Percentiles rank a stretch among this genome's conserved stretches.
Conservation (phyloP, 768 basidiomycete genomes). For the Stropharia rugosoannulata region DNA sequence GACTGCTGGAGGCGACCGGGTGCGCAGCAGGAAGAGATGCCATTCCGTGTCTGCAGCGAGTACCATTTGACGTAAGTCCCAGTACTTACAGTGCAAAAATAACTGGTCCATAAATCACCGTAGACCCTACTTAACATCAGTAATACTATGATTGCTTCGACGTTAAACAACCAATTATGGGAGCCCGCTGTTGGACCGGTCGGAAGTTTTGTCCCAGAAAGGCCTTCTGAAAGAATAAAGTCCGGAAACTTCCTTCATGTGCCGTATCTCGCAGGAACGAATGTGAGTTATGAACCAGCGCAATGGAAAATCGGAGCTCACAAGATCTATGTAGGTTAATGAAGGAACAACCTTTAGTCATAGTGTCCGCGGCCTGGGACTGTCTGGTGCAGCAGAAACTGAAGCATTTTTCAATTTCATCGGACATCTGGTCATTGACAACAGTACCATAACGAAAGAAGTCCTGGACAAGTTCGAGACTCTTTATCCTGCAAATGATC, state of each 20-base stretch:
- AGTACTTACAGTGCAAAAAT: background rate
- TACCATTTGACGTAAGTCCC: constrained; percentile 40
- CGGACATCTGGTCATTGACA: constrained; percentile 49
- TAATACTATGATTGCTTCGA: constrained; percentile 43
- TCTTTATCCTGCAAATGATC: constrained; percentile 49
- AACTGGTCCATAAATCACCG: background rate
- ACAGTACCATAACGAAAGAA: constrained; percentile 41
- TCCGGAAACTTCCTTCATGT: constrained; percentile 51
- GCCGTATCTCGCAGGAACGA: constrained; percentile 55
- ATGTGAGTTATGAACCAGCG: constrained; percentile 32
- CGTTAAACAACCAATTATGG: constrained; percentile 56
- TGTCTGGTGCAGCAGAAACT: constrained; percentile 39
- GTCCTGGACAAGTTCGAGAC: constrained; percentile 35
- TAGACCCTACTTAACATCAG: constrained; percentile 49
- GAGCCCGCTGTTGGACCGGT: constrained; percentile 51
- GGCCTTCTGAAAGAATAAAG: constrained; percentile 44
- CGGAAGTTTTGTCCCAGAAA: constrained; percentile 46
- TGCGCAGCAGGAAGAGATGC: constrained; percentile 39
- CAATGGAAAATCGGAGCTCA: background rate
- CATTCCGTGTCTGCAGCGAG: constrained; percentile 42
- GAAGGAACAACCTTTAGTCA: constrained; percentile 49
- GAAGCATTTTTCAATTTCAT: constrained; percentile 48
- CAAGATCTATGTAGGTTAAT: constrained; percentile 37
- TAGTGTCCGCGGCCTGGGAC: constrained; percentile 35
- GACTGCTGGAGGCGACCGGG: constrained; percentile 45